A percentile compares a stretch with the other conserved stretches of the same genome.
Evolutionary conservation across 106 monocot species (phyloP).

Genomic region (Iris macrosiphon): DNA sequence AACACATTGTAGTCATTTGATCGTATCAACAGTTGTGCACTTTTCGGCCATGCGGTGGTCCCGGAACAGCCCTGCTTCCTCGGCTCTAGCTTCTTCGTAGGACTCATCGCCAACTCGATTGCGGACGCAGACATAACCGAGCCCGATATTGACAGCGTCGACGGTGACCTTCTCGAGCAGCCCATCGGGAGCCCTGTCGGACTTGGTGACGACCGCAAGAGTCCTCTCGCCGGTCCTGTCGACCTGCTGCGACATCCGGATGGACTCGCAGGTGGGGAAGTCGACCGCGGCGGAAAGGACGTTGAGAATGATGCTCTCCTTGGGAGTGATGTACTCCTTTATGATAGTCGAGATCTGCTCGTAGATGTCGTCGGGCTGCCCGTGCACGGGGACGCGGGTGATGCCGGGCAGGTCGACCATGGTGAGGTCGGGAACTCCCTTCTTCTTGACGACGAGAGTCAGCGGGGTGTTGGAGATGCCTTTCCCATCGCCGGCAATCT

Average conservation of each 20-base stretch:
- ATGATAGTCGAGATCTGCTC: constrained; percentile 14
- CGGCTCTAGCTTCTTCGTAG: constrained; percentile 33
- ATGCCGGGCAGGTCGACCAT: constrained; percentile 21
- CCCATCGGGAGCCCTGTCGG: constrained; percentile 3
- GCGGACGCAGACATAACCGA: constrained; percentile 46
- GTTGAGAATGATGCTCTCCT: constrained; percentile 19
- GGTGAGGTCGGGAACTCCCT: constrained; percentile 10
- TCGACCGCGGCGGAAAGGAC: constrained; percentile 6
- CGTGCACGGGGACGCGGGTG: constrained; percentile 9
- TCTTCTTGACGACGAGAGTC: constrained; percentile 12
- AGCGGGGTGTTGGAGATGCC: constrained; percentile 12
- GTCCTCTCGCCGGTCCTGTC: constrained; percentile 10
- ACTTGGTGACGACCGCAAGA: constrained; percentile 8
- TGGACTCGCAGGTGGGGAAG: constrained; percentile 12
- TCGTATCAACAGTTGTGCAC: no score
- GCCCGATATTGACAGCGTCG: constrained; percentile 15
- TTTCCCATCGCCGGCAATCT: constrained; percentile 14
- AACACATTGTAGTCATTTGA: no score
- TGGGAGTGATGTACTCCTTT: constrained; percentile 8
- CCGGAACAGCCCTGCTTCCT: constrained; percentile 28
- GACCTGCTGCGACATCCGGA: constrained; percentile 18
- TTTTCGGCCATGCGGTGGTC: no score
- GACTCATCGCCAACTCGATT: constrained; percentile 52
- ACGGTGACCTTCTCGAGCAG: constrained; percentile 35
- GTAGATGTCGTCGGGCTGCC: constrained; percentile 11